Percentiles rank a stretch among this genome's conserved stretches.
phyloP scores from a whole-genome alignment of 176 grass and related monocot genomes.

The Ensete ventricosum region DNA sequence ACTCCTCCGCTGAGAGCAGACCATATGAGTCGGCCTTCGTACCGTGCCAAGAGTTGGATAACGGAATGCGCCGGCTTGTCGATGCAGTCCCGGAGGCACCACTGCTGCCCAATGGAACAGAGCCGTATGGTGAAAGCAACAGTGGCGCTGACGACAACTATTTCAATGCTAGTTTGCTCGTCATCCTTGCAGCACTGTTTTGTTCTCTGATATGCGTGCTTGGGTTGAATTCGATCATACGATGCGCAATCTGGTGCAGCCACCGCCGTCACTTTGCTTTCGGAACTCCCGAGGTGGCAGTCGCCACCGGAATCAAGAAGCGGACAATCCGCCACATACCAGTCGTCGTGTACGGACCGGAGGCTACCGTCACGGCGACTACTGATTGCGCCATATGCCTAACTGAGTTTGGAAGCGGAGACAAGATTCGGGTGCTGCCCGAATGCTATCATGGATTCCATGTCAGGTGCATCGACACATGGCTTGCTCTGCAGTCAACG shows the following conservation, averaged over 20 bases:
- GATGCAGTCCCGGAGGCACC: not conserved
- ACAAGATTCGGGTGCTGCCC: not conserved
- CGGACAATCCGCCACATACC: not conserved
- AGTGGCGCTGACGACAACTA: not conserved
- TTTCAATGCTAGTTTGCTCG: not conserved
- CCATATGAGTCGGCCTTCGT: not conserved
- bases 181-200: not conserved
- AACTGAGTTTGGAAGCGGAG: not conserved
- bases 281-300: not conserved
- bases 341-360: not conserved
- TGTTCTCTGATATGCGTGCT: not conserved
- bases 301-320: not conserved
- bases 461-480: not conserved
- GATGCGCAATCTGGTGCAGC: not conserved
- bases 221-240: not conserved
- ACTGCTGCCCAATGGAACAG: not conserved
- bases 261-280: not conserved
- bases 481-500: not conserved
- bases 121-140: not conserved
- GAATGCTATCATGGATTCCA: constrained; percentile 6
- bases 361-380: not conserved
- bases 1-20: not conserved
- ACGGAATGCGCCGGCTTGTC: not conserved
- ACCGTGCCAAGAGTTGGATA: too few species aligned
- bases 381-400: constrained; percentile 3